phyloP scores from a whole-genome alignment of 164 flowering plant species.

The Dillenia suffruticosa region DNA sequence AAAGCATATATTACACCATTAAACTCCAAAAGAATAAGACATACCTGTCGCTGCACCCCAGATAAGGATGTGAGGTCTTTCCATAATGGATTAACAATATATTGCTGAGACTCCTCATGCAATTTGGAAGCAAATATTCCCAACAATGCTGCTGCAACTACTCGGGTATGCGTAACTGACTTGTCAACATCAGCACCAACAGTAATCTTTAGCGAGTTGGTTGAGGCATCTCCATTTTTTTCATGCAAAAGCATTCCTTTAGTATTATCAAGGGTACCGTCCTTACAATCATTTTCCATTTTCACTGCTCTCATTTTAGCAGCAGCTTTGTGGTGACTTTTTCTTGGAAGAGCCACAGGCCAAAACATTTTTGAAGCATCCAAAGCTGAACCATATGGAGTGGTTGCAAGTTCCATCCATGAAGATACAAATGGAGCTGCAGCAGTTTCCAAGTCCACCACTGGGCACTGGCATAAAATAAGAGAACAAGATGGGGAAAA shows the following conservation, averaged over 20 bases:
- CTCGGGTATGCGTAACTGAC: constrained; percentile 88
- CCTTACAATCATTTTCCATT: constrained; percentile 49
- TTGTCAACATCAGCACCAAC: constrained; percentile 91
- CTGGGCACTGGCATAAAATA: constrained; percentile 52
- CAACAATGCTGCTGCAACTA: constrained; percentile 74
- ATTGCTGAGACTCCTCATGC: constrained; percentile 44
- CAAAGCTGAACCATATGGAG: constrained; percentile 81
- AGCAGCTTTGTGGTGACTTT: constrained; percentile 84
- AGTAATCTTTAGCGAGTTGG: constrained; percentile 49
- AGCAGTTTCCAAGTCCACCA: constrained; percentile 64
- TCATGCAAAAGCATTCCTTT: constrained; percentile 37
- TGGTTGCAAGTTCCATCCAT: constrained; percentile 84
- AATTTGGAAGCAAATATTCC: constrained; percentile 82
- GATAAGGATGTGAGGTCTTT: constrained; percentile 69
- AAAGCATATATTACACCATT: background rate
- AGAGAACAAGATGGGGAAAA: constrained; percentile 6
- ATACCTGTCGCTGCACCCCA: constrained; percentile 97
- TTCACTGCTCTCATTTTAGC: constrained; percentile 95
- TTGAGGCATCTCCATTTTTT: constrained; percentile 50
- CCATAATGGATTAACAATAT: constrained; percentile 68
- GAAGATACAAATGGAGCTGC: constrained; percentile 59
- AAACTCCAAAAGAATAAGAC: constrained; percentile 1
- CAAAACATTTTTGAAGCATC: constrained; percentile 93
- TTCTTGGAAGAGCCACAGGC: constrained; percentile 88
- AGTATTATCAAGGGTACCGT: constrained; percentile 27